Percentiles rank a stretch among this genome's conserved stretches.
Evolutionary conservation across 768 basidiomycete genomes (phyloP).

Genomic region (Leccinum disarticulatum): DNA sequence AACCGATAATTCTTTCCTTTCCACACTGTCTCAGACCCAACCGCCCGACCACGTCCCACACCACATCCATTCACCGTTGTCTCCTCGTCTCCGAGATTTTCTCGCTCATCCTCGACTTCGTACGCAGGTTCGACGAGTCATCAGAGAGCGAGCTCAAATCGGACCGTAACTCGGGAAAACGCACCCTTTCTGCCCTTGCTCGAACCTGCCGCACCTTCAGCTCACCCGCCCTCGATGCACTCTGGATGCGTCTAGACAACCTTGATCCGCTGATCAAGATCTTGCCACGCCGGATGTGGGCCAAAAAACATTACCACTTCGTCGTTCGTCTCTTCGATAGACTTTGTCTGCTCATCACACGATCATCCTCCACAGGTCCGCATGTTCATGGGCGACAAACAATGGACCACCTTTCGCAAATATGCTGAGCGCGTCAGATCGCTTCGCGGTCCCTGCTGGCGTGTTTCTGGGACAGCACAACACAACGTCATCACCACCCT

Average conservation of each 20-base stretch:
- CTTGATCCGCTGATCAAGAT: slow-evolving; percentile 29
- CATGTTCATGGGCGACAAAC: slow-evolving; percentile 26
- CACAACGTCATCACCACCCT: slow-evolving; percentile 20
- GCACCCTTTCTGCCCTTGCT: slow-evolving; percentile 28
- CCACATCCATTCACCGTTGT: slow-evolving; percentile 19
- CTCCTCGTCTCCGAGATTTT: slow-evolving; percentile 25
- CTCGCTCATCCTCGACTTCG: slow-evolving; percentile 21
- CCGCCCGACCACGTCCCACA: not conserved
- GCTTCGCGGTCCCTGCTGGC: slow-evolving; percentile 24
- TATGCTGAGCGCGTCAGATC: slow-evolving; percentile 27
- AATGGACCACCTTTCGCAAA: slow-evolving; percentile 26
- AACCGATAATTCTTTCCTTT: not conserved
- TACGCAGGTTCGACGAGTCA: slow-evolving; percentile 23
- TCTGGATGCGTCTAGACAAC: slow-evolving; percentile 30
- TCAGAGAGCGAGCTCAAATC: slow-evolving; percentile 16
- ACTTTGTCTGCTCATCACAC: not conserved
- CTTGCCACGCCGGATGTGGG: slow-evolving; percentile 27
- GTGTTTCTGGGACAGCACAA: slow-evolving; percentile 15
- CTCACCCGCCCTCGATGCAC: slow-evolving; percentile 23
- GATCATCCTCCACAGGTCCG: slow-evolving; percentile 14
- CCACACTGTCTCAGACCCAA: not conserved
- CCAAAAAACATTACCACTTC: slow-evolving; percentile 20
- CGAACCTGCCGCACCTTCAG: slow-evolving; percentile 27
- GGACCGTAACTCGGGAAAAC: slow-evolving; percentile 18
- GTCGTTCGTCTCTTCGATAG: slow-evolving; percentile 14